A percentile compares a stretch with the other conserved stretches of the same genome.
These are phyloP conservation scores for Candida nitratophila DNA, from an alignment of 805 yeast genomes.

Conservation along the genomic window DNA sequence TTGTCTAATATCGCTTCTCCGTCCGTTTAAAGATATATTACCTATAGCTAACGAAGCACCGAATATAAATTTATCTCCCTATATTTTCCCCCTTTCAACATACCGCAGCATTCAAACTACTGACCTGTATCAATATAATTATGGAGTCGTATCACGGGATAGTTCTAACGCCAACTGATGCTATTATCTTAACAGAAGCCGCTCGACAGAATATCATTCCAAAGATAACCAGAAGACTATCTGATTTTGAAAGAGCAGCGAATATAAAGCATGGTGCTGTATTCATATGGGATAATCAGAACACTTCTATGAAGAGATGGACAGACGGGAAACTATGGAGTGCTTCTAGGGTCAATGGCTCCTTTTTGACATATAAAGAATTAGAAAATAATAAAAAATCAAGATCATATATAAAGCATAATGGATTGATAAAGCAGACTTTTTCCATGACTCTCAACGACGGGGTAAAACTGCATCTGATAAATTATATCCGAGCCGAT, in stretches of 20 bases:
- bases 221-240: conserved; percentile 49
- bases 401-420: conserved; percentile 2
- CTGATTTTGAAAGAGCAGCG: conserved; percentile 43
- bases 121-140: too few species aligned
- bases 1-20: too few species aligned
- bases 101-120: too few species aligned
- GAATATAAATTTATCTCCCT: too few species aligned
- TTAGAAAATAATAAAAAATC: conserved; percentile 32
- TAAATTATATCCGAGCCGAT: conserved; percentile 38
- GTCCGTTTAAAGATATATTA: too few species aligned
- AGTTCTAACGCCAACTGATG: conserved; percentile 52
- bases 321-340: conserved; percentile 73
- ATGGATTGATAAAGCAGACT: conserved; percentile 60
- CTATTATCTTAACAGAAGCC: conserved; percentile 60
- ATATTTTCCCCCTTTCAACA: too few species aligned
- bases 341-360: conserved; percentile 62
- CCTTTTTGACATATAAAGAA: conserved; percentile 57
- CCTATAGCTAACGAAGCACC: too few species aligned
- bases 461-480: conserved; percentile 51
- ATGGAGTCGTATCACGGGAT: conserved; percentile 56
- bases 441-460: conserved; percentile 48
- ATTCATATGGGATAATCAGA: conserved; percentile 66
- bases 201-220: conserved; percentile 50
- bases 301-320: conserved; percentile 71
- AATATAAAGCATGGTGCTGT: conserved; percentile 52